These are phyloP conservation scores for Amanita molliuscula DNA, from an alignment of 768 basidiomycete genomes.

Conservation along the genomic window DNA sequence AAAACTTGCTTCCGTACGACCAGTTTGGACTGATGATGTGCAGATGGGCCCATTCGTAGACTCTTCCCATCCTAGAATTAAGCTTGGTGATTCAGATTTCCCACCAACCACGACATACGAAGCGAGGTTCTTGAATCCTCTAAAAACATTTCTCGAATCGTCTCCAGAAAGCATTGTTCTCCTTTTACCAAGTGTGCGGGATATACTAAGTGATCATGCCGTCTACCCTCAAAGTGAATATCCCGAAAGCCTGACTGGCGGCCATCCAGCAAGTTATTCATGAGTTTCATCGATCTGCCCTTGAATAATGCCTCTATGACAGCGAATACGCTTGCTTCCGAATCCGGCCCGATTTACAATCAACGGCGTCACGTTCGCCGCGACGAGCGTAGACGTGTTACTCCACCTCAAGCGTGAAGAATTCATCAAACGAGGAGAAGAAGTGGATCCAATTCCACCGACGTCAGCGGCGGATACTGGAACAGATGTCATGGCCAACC, in stretches of 20 bases:
- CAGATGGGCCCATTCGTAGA: conserved; percentile 94
- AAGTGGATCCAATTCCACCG: conserved; percentile 37
- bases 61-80: conserved; percentile 59
- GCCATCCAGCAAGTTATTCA: conserved; percentile 39
- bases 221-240: conserved; percentile 80
- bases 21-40: neutral
- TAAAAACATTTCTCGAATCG: conserved; percentile 45
- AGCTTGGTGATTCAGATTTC: conserved; percentile 60
- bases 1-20: neutral
- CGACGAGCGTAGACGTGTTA: conserved; percentile 77
- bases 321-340: conserved; percentile 76
- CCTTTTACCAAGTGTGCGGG: conserved; percentile 74
- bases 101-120: conserved; percentile 62
- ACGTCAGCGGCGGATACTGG: conserved; percentile 31
- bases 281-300: neutral
- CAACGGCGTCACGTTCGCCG: conserved; percentile 72
- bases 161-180: conserved; percentile 67
- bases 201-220: conserved; percentile 67
- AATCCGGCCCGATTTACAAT: conserved; percentile 84
- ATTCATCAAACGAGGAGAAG: conserved; percentile 55
- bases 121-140: conserved; percentile 43
- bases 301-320: neutral
- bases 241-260: conserved; percentile 24
- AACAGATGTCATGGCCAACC: conserved; percentile 68
- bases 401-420: conserved; percentile 88